A percentile compares a stretch with the other conserved stretches of the same genome.
Evolutionary conservation across 352 stramenopile genomes (phyloP).

Genomic region (Globisporangium paddicum): DNA sequence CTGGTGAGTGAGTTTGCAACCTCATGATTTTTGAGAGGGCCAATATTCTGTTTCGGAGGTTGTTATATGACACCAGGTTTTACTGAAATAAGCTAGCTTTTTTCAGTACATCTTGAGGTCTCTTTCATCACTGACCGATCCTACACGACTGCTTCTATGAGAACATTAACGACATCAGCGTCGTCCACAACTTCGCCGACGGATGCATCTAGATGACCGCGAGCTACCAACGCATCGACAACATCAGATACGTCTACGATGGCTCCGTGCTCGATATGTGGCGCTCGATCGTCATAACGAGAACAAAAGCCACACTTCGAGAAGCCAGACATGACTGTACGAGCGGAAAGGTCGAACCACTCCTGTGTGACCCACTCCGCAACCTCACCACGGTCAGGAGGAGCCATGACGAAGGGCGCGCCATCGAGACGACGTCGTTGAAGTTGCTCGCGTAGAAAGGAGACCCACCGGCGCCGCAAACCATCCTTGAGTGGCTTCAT

Average conservation of each 20-base stretch:
- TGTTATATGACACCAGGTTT: neutral
- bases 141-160: constrained; percentile 12
- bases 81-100: constrained; percentile 1
- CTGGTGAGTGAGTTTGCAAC: neutral
- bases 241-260: neutral
- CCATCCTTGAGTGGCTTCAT: constrained; percentile 15
- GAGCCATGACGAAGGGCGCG: neutral
- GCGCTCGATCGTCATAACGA: neutral
- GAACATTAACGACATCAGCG: constrained; percentile 1
- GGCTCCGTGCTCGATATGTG: neutral
- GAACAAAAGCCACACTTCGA: neutral
- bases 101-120: neutral
- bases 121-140: neutral
- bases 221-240: neutral
- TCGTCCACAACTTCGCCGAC: neutral
- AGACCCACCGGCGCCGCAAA: neutral
- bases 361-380: neutral
- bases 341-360: neutral
- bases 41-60: constrained; percentile 1
- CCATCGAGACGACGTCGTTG: neutral
- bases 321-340: neutral
- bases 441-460: neutral
- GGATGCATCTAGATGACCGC: neutral
- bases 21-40: constrained; percentile 1
- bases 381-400: neutral